Percentiles rank a stretch among this genome's conserved stretches.
These are phyloP conservation scores for Insectozyma bohioensis DNA, from an alignment of 1,139 yeast genomes.

Conservation along the genomic window DNA sequence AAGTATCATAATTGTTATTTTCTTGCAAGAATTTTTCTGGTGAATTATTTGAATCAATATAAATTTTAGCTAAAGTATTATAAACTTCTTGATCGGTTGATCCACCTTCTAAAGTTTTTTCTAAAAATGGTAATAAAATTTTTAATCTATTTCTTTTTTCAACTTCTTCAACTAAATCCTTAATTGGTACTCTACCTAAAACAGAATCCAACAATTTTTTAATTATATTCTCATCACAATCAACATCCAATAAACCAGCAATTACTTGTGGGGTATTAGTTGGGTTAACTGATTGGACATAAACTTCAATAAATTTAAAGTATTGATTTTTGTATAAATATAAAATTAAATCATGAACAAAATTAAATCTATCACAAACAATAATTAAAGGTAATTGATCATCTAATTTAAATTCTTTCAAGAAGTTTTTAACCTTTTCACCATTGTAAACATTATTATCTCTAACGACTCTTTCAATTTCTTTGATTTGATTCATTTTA, in stretches of 20 bases:
- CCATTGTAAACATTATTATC: conserved; percentile 94
- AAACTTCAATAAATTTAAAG: conserved; percentile 94
- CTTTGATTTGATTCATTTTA: conserved; percentile 83
- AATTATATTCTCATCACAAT: conserved; percentile 89
- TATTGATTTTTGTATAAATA: conserved; percentile 93
- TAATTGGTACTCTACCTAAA: conserved; percentile 91
- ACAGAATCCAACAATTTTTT: conserved; percentile 81
- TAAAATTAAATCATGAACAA: conserved; percentile 89
- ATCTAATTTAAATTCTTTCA: conserved; percentile 89
- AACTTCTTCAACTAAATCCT: conserved; percentile 86
- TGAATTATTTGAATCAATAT: conserved; percentile 94
- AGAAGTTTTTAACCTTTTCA: conserved; percentile 94
- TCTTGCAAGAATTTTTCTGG: conserved; percentile 97
- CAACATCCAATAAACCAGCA: conserved; percentile 95
- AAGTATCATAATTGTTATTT: conserved; percentile 83
- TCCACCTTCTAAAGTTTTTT: conserved; percentile 84
- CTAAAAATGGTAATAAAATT: conserved; percentile 88
- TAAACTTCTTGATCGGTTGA: conserved; percentile 87
- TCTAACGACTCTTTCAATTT: conserved; percentile 92
- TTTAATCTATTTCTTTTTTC: conserved; percentile 95
- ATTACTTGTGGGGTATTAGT: conserved; percentile 93
- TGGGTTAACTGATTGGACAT: conserved; percentile 96
- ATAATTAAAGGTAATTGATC: conserved; percentile 96
- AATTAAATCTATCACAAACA: conserved; percentile 91
- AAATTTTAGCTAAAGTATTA: conserved; percentile 95